These are phyloP conservation scores for Dispira simplex DNA, from an alignment of 192 early-diverging fungal species.

Conservation along the genomic window DNA sequence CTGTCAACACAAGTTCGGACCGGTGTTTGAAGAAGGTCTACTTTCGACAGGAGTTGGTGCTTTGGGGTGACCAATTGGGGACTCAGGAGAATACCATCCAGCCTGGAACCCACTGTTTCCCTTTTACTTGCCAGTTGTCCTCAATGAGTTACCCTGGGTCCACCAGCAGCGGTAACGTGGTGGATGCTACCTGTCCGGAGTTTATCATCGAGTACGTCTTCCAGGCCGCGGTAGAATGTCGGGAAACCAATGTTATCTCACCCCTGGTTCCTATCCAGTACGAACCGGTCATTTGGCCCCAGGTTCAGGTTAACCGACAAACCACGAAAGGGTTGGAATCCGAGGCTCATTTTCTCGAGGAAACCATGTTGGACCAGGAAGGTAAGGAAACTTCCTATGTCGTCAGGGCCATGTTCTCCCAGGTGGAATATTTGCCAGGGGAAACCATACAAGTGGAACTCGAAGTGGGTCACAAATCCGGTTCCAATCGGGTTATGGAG, in stretches of 20 bases:
- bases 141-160: conserved; percentile 4
- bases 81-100: background rate
- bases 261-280: background rate
- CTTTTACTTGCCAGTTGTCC: conserved; percentile 5
- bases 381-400: background rate
- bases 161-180: background rate
- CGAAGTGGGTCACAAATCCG: conserved; percentile 3
- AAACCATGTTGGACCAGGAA: background rate
- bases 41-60: conserved; percentile 6
- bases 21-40: conserved; percentile 5
- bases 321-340: background rate
- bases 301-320: background rate
- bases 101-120: conserved; percentile 1
- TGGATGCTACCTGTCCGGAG: background rate
- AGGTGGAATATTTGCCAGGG: background rate
- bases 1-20: background rate
- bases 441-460: background rate
- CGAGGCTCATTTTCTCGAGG: background rate
- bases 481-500: background rate
- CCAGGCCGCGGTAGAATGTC: background rate
- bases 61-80: conserved; percentile 3
- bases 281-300: background rate
- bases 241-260: background rate
- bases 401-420: background rate
- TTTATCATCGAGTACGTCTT: background rate